phyloP scores from a whole-genome alignment of 1,139 yeast species.

The Waltiozyma sp. region DNA sequence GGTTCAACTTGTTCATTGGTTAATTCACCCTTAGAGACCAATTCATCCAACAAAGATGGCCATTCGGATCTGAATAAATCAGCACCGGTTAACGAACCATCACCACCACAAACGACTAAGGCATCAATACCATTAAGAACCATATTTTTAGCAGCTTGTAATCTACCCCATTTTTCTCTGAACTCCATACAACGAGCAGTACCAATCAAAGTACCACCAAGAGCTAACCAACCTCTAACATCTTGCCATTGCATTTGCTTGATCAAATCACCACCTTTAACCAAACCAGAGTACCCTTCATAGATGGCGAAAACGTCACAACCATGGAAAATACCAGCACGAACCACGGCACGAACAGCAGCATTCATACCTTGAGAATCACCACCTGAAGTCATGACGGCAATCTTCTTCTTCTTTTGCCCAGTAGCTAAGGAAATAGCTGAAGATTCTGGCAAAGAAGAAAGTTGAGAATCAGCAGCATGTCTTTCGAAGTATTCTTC shows the following conservation, averaged over 20 bases:
- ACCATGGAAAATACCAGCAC: constrained; percentile 61
- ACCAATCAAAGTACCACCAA: constrained; percentile 76
- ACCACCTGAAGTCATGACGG: constrained; percentile 83
- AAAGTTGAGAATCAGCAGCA: neutral
- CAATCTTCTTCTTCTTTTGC: constrained; percentile 41
- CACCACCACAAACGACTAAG: constrained; percentile 76
- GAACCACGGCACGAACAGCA: constrained; percentile 66
- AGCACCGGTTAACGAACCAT: constrained; percentile 78
- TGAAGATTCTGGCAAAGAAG: constrained; percentile 1
- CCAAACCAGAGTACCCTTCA: constrained; percentile 74
- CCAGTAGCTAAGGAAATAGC: constrained; percentile 3
- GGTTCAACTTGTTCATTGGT: constrained; percentile 40
- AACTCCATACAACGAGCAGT: constrained; percentile 69
- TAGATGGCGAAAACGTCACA: constrained; percentile 65
- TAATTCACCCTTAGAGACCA: constrained; percentile 38
- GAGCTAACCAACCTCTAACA: constrained; percentile 62
- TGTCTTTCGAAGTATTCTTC: constrained; percentile 19
- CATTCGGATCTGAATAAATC: constrained; percentile 69
- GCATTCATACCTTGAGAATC: constrained; percentile 87
- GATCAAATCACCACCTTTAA: constrained; percentile 51
- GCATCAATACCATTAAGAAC: constrained; percentile 69
- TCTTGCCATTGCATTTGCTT: constrained; percentile 67
- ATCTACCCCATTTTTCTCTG: constrained; percentile 57
- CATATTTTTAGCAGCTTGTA: constrained; percentile 57
- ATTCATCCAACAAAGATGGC: constrained; percentile 60